Evolutionary conservation across 257 asterid species (phyloP).

Genomic region (Solanum chmielewskii): DNA sequence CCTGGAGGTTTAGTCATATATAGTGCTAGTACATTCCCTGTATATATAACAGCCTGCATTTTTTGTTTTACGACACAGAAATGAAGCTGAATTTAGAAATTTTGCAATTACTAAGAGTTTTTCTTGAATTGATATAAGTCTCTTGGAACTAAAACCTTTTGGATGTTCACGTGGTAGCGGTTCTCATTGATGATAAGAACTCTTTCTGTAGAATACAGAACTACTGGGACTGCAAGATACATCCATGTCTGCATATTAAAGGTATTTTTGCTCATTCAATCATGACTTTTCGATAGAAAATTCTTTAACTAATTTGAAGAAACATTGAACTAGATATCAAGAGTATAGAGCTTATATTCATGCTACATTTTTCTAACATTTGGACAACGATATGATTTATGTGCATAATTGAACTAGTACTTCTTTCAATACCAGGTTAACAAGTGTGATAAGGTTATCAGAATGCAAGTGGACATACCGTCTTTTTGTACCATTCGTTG

Average conservation of each 20-base stretch:
- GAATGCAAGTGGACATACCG: conserved; percentile 29
- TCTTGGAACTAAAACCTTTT: conserved; percentile 31
- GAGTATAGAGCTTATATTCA: neutral
- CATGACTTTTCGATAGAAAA: neutral
- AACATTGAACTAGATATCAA: neutral
- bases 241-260: conserved; percentile 67
- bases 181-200: conserved; percentile 46
- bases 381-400: neutral
- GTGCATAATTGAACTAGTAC: neutral
- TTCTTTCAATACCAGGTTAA: neutral
- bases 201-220: conserved; percentile 54
- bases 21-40: conserved; percentile 78
- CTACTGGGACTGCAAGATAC: conserved; percentile 59
- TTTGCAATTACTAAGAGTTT: neutral
- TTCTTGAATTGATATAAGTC: neutral
- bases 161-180: conserved; percentile 37
- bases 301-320: neutral
- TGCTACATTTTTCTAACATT: neutral
- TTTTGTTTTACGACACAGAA: neutral
- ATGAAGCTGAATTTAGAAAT: neutral
- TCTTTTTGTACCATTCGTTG: conserved; percentile 56
- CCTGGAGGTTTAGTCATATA: conserved; percentile 78
- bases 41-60: conserved; percentile 69
- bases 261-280: neutral
- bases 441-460: neutral